Base-by-base conservation (phyloP, 441 rosid species). In the Gossypium schwendimanii region DNA sequence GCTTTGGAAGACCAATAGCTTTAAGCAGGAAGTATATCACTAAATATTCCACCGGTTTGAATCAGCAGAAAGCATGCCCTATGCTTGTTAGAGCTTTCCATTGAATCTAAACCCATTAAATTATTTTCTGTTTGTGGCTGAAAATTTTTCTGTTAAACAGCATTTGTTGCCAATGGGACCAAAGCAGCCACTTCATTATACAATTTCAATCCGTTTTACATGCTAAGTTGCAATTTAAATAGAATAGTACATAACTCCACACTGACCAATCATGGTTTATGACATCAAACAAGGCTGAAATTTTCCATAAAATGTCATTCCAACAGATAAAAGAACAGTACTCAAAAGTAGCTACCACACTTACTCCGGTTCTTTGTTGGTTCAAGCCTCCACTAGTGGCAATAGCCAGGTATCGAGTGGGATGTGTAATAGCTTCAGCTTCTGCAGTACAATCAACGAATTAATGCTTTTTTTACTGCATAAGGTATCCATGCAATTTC, bases 361-460 rank as follows among this genome's bases (percentile, higher is more conserved):
- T 74, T 81, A 91, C 98, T 84, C 98, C 98, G 47, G 96, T 92
- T 74, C 98, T 82, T 71, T 92, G 98, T 79, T 93, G 98, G 84
- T 93, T 93, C 83, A 93, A 86, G 33, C 98, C 98, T 78, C 97
- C 98, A 69, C 96, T 93, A 6, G 98, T 87, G n/a, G 89, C 92
- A 57, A 93, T 88, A 9, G 84, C 82, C 86, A 93, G 74, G 85
- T 85, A 93, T 4, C 97, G 84, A 74, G 81, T 82, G 12, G 77
- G 79, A 15, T 54, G 78, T 3, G 91, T 87, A 63, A 87, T 41
- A 17, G 79, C 81, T 81, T 74, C 77, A 61, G 86, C 89, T 79
- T 83, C 97, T 90, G 86, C 76, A 80, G 63, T 36, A 76, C 47
- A 14, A 71, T 17, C 28, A 58, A 36, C 4, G 18, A 17, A 20